Conservation (phyloP, 495 filamentous ascomycete species). For the Apiosordaria backusii region DNA sequence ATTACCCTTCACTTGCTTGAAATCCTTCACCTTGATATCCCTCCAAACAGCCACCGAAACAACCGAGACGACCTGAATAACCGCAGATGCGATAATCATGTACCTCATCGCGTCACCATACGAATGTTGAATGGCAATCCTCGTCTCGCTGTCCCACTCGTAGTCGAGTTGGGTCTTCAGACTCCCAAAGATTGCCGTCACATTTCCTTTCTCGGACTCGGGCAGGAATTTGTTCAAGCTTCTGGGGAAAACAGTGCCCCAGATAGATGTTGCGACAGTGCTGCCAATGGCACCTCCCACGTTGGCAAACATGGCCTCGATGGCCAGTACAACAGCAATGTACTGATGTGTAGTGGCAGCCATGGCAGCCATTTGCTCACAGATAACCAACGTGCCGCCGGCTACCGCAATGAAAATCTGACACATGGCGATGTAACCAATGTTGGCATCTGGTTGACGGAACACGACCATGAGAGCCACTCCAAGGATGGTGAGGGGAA, state of each 20-base stretch:
- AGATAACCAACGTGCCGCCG: slow-evolving; percentile 57
- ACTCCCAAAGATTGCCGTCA: slow-evolving; percentile 50
- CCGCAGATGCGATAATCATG: slow-evolving; percentile 54
- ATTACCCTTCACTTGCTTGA: slow-evolving; percentile 40
- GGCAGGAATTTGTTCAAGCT: slow-evolving; percentile 57
- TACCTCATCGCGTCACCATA: slow-evolving; percentile 55
- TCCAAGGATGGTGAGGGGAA: slow-evolving; percentile 62
- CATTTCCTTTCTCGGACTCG: slow-evolving; percentile 43
- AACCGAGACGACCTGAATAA: slow-evolving; percentile 48
- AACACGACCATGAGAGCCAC: slow-evolving; percentile 58
- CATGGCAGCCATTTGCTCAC: slow-evolving; percentile 65
- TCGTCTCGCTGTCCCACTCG: slow-evolving; percentile 44
- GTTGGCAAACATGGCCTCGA: slow-evolving; percentile 57
- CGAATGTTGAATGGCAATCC: slow-evolving; percentile 53
- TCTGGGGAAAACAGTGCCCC: slow-evolving; percentile 56
- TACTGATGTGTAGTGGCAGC: slow-evolving; percentile 62
- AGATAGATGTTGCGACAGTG: slow-evolving; percentile 62
- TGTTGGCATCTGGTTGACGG: slow-evolving; percentile 42
- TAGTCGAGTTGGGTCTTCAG: slow-evolving; percentile 53
- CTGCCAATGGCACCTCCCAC: slow-evolving; percentile 65
- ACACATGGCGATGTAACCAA: slow-evolving; percentile 71
- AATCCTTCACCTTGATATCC: slow-evolving; percentile 55
- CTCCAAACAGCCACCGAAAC: slow-evolving; percentile 48
- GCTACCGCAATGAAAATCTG: slow-evolving; percentile 76
- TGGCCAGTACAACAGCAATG: slow-evolving; percentile 61